A percentile compares a stretch with the other conserved stretches of the same genome.
Conservation (phyloP, 345 rosid genomes). For the Moricandia arvensis region DNA sequence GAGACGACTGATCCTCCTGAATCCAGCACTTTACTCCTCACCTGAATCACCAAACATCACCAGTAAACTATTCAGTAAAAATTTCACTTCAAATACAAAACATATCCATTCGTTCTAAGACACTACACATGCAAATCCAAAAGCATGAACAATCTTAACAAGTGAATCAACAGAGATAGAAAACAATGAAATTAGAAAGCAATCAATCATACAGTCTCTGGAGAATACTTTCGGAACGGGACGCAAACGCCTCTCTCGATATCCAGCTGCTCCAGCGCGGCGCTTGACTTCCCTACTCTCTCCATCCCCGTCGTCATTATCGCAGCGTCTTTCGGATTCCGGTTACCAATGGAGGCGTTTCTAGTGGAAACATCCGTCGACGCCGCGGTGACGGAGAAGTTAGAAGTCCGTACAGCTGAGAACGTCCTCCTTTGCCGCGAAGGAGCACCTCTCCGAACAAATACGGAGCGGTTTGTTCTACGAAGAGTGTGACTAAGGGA, state of each 20-base stretch:
- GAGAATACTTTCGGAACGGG: constrained; percentile 96
- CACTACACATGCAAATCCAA: constrained; percentile 7
- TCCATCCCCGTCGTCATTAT: constrained; percentile 21
- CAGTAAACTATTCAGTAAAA: no score
- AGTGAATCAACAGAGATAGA: not conserved
- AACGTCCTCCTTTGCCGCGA: constrained; percentile 20
- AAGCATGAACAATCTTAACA: not conserved
- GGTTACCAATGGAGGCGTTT: constrained; percentile 1
- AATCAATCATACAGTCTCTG: constrained; percentile 67
- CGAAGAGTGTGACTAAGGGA: constrained; percentile 11
- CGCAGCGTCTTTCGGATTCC: constrained; percentile 19
- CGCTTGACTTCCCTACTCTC: constrained; percentile 46
- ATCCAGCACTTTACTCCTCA: constrained; percentile 79
- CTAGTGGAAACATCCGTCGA: constrained; percentile 17
- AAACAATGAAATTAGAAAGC: not conserved
- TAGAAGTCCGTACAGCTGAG: constrained; percentile 17
- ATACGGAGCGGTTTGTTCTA: not conserved
- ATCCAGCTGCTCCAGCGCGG: constrained; percentile 84
- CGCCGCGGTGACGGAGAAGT: constrained; percentile 19
- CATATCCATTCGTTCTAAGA: not conserved
- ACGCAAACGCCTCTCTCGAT: constrained; percentile 96
- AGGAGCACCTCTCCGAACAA: constrained; percentile 25
- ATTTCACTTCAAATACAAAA: constrained; percentile 1
- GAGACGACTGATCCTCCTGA: constrained; percentile 70
- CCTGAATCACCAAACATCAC: constrained; percentile 43